Percentiles rank a stretch among this genome's conserved stretches.
Conservation (phyloP, 1,139 yeast species). For the Yamadazyma jaroonii region DNA sequence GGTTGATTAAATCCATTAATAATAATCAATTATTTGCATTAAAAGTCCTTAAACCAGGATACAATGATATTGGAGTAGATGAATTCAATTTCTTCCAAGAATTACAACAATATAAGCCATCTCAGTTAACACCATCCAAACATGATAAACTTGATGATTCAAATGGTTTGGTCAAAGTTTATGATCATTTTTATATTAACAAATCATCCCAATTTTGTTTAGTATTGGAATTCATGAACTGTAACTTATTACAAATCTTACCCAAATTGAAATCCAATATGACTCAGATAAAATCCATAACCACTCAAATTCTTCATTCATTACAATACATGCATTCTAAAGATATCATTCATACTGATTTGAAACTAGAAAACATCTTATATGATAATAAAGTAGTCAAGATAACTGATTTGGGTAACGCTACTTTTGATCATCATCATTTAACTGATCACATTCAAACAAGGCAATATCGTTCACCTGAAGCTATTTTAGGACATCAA, state of each 20-base stretch:
- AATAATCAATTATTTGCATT: constrained; percentile 32
- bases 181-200: constrained; percentile 38
- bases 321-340: constrained; percentile 41
- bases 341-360: constrained; percentile 44
- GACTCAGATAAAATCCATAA: constrained; percentile 24
- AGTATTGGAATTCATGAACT: constrained; percentile 32
- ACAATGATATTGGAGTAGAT: constrained; percentile 43
- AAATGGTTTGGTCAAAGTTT: constrained; percentile 36
- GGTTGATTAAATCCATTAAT: constrained; percentile 57
- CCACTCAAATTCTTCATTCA: constrained; percentile 37
- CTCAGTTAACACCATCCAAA: no score
- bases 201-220: constrained; percentile 44
- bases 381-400: constrained; percentile 25
- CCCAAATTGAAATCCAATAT: constrained; percentile 4
- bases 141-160: constrained; percentile 23
- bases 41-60: constrained; percentile 41
- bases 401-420: constrained; percentile 85
- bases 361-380: constrained; percentile 42
- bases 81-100: constrained; percentile 33
- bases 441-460: constrained; percentile 86
- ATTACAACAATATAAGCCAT: constrained; percentile 14
- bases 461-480: constrained; percentile 83
- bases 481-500: constrained; percentile 58
- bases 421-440: constrained; percentile 71
- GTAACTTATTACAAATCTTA: constrained; percentile 4